phyloP scores from a whole-genome alignment of 2,329 filamentous ascomycete genomes.

The Microsporum audouinii region DNA sequence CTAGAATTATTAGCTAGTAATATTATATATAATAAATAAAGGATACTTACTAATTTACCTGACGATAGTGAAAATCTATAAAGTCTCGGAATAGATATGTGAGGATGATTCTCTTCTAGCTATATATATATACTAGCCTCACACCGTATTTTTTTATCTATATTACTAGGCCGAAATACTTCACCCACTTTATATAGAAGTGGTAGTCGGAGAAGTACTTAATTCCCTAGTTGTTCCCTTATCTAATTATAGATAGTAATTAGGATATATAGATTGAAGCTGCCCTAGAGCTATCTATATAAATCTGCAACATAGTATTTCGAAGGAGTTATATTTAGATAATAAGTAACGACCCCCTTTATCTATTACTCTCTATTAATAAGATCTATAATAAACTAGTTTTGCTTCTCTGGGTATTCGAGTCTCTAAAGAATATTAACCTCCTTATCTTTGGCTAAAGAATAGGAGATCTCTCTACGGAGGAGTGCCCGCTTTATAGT shows the following conservation, averaged over 20 bases:
- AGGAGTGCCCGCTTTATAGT: constrained; percentile 11
- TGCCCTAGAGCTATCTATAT: constrained; percentile 20
- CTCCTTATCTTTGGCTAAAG: constrained; percentile 15
- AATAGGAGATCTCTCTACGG: constrained; percentile 15
- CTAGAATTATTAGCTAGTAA: constrained; percentile 22
- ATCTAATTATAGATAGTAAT: neutral
- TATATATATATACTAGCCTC: constrained; percentile 3
- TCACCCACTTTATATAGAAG: constrained; percentile 7
- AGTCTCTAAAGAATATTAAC: constrained; percentile 19
- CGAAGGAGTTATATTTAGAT: constrained; percentile 7
- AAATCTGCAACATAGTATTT: constrained; percentile 9
- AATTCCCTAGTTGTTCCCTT: neutral
- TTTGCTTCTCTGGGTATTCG: constrained; percentile 6
- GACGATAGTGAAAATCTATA: constrained; percentile 13
- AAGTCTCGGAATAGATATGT: constrained; percentile 12
- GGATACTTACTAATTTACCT: neutral
- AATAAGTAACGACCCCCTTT: constrained; percentile 8
- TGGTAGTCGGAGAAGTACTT: neutral
- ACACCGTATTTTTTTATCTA: constrained; percentile 7
- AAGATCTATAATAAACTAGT: constrained; percentile 7
- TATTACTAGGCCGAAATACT: constrained; percentile 4
- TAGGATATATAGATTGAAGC: constrained; percentile 28
- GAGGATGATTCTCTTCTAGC: constrained; percentile 7
- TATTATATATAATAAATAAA: neutral
- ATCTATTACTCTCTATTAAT: constrained; percentile 5